phyloP scores from a whole-genome alignment of 345 rosid species.

The Aurinia saxatilis region DNA sequence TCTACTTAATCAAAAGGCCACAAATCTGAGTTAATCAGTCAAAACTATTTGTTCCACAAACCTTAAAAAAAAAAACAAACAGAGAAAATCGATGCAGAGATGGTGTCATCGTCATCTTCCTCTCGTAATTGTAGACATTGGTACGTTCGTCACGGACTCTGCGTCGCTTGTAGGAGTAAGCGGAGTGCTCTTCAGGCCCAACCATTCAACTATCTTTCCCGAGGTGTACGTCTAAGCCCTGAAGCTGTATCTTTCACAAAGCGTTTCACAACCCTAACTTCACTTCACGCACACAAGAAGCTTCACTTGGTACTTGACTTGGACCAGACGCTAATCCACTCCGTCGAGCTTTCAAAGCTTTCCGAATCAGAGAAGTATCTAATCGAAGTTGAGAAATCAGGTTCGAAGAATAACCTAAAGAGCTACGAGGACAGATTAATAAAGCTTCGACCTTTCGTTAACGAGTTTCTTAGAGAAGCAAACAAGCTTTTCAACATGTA shows the following conservation, averaged over 20 bases:
- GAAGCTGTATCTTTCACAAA: constrained; percentile 14
- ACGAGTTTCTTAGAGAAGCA: constrained; percentile 10
- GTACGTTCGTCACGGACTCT: neutral
- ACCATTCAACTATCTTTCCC: constrained; percentile 4
- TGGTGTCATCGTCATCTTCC: neutral
- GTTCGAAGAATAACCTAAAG: neutral
- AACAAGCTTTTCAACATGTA: constrained; percentile 9
- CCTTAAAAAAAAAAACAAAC: too few relatives aligned
- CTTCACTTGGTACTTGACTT: constrained; percentile 28
- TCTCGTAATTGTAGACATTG: constrained; percentile 5
- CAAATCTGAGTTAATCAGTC: too few relatives aligned
- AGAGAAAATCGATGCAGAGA: too few relatives aligned
- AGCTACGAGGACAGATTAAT: neutral
- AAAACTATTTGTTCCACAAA: too few relatives aligned
- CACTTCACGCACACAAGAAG: constrained; percentile 9
- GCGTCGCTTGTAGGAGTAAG: constrained; percentile 4
- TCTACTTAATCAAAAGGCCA: too few relatives aligned
- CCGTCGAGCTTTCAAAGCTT: neutral
- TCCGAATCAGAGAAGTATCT: constrained; percentile 7
- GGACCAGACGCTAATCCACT: constrained; percentile 22
- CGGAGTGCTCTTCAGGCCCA: too few relatives aligned
- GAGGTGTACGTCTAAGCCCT: constrained; percentile 4
- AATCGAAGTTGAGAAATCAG: neutral
- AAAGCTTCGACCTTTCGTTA: constrained; percentile 7
- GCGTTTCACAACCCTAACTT: constrained; percentile 15